A percentile compares a stretch with the other conserved stretches of the same genome.
Evolutionary conservation across 768 basidiomycete species (phyloP).

Genomic region (Pleurotus pulmonarius): DNA sequence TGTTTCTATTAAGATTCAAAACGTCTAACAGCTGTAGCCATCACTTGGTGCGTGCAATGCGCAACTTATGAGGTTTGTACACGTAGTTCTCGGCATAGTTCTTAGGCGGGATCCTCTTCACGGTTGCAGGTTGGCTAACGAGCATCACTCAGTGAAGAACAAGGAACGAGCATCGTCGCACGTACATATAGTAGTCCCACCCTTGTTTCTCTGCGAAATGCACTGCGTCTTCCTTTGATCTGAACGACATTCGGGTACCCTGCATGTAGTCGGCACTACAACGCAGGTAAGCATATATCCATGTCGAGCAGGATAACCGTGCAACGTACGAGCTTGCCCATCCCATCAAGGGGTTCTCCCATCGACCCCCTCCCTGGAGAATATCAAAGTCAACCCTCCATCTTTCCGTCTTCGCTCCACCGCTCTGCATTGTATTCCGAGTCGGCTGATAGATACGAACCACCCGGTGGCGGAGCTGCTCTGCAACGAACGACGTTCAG

Average conservation of each 20-base stretch:
- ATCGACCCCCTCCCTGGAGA: conserved; percentile 83
- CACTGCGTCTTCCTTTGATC: conserved; percentile 84
- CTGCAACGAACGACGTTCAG: conserved; percentile 30
- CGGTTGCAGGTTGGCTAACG: conserved; percentile 51
- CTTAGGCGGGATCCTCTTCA: conserved; percentile 77
- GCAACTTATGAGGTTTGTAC: conserved; percentile 74
- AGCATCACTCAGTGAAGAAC: conserved; percentile 3
- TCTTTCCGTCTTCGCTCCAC: conserved; percentile 75
- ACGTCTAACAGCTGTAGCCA: no score
- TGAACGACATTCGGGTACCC: conserved; percentile 80
- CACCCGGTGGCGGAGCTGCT: conserved; percentile 77
- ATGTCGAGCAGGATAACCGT: background rate
- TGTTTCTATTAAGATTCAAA: no score
- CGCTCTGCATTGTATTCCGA: conserved; percentile 94
- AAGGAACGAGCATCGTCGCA: conserved; percentile 18
- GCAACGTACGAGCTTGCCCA: conserved; percentile 88
- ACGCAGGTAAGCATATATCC: background rate
- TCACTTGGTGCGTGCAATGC: conserved; percentile 86
- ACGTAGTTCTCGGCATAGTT: conserved; percentile 90
- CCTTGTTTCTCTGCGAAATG: conserved; percentile 98
- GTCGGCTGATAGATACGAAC: conserved; percentile 94
- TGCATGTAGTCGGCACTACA: conserved; percentile 93
- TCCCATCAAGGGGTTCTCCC: conserved; percentile 99
- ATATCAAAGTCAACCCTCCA: conserved; percentile 97
- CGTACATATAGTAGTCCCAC: conserved; percentile 91